Percentiles rank a stretch among this genome's conserved stretches.
Conservation (phyloP, 1,284 basidiomycete species). For the Apiotrichum akiyoshidainum region DNA sequence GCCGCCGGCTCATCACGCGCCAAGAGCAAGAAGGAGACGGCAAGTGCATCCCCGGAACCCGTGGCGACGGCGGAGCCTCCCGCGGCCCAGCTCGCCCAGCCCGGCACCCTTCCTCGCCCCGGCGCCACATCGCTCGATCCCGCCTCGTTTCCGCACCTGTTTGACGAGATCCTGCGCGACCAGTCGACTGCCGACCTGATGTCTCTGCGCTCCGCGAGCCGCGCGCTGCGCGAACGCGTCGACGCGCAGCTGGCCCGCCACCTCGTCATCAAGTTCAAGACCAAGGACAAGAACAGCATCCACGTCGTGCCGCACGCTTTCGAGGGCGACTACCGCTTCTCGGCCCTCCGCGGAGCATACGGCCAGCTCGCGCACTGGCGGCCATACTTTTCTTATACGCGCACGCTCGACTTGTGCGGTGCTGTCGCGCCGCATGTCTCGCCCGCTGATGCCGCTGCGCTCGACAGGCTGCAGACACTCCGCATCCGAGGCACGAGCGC, state of each 20-base stretch:
- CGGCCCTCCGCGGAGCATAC: background rate
- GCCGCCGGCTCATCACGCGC: too few relatives aligned
- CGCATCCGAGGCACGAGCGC: background rate
- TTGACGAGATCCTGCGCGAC: background rate
- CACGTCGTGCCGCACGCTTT: conserved; percentile 3
- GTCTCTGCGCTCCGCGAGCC: conserved; percentile 2
- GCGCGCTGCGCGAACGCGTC: conserved; percentile 2
- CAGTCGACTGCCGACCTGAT: background rate
- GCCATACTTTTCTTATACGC: background rate
- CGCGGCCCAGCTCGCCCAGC: too few relatives aligned
- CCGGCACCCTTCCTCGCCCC: too few relatives aligned
- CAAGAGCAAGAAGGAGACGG: too few relatives aligned
- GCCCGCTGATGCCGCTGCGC: background rate
- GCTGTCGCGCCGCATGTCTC: background rate
- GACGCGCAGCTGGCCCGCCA: conserved; percentile 5
- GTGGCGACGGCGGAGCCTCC: too few relatives aligned
- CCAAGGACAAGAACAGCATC: background rate
- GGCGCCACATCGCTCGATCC: conserved; percentile 1
- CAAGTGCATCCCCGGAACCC: too few relatives aligned
- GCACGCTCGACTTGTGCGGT: conserved; percentile 1
- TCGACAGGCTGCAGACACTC: background rate
- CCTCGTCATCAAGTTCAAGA: background rate
- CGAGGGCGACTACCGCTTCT: background rate
- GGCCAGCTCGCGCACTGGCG: background rate
- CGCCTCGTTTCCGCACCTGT: conserved; percentile 1